Base-by-base conservation (phyloP, 2,329 filamentous ascomycete species). In the Grosmannia huntii region DNA sequence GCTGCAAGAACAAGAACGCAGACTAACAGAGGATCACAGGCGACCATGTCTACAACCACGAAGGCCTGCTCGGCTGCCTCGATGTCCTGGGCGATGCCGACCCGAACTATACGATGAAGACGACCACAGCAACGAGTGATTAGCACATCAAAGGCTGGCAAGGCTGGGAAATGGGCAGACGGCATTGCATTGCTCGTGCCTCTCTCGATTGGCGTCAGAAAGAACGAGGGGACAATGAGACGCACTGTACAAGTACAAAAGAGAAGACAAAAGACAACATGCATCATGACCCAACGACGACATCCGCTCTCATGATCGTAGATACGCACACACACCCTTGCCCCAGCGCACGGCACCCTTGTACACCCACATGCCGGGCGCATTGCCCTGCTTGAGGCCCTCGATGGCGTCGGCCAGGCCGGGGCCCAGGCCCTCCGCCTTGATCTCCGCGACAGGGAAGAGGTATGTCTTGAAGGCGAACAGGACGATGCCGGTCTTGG, bases 381-480 rank as follows among this genome's bases (percentile, higher is more conserved):
- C 77, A 60, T 82, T 82, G 1, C 78, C 78, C 27, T 61, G 61
- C 58, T 70, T 69, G 56, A 81, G 63, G 0, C 78, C 79, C 57
- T 81, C 75, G n/a, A 82, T 76, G 0, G 78, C 77, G 44, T 78
- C 73, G 0, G 77, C 77, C 19, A 81, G 66, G 36, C 72, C 66
- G 1, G 67, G 68, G 0, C 77, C 78, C 1, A 73, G 65, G 0
- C 76, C 78, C 54, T 81, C 78, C 0, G 66, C 69, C 62, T 75
- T 80, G 63, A 82, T 71, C 3, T 78, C 70, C 10, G 66, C 60
- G 0, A 82, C 60, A 0, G 75, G 73, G 55, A 79, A 80, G 19
- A 80, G 59, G 59, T 79, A 79, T 0, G 78, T 80, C 68, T 81
- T 81, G 70, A 82, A 79, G 11, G 76, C 77, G 65, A 82, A 82